Evolutionary conservation across 2,329 filamentous ascomycete genomes (phyloP), one percentile per base, ranked within the genome.

Genomic region (Fonsecaea monophora): DNA sequence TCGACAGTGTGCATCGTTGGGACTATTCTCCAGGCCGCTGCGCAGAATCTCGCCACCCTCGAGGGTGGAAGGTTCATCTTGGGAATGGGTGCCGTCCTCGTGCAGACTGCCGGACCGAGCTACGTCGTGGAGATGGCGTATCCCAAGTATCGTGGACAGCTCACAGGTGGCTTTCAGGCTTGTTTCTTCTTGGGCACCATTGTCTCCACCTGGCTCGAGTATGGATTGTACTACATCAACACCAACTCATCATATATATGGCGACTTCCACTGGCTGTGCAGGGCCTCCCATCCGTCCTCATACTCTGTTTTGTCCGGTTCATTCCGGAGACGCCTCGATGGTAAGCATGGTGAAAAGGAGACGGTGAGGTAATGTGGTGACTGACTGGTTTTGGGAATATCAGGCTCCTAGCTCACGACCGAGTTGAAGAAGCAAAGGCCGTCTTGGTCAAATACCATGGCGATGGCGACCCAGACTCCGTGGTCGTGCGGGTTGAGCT

Each of bases 361-460:
- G 77, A 0, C 75, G 73, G 7, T n/a, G 13, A n/a, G 15, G n/a
- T 6, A 2, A n/a, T 18, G 40, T 4, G 15, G 13, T 40, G 37
- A 40, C 40, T 42, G 40, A 42, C 40, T 5, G n/a, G 4, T 32
- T 2, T 6, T 42, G 40, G n/a, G 40, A 42, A 7, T 7, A 42
- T 15, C 53, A 89, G 86, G 86, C 78, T 88, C 15, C 85, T 87
- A 60, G 82, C 83, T 62, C 83, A 86, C 64, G 84, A 86, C 67
- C 82, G 84, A 8, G 78, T 83, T 12, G 85, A 87, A 30, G 82
- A 88, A 69, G 86, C 85, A 0, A 78, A 84, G 15, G 77, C 81
- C 4, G 82, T 86, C 4, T 80, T 91, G 65, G 81, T 83, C 4
- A 84, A 83, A 66, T 86, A 86, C 71, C 88, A 89, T 55, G 87